Evolutionary conservation across 768 basidiomycete genomes (phyloP).

Genomic region (Mycena capillaripes): DNA sequence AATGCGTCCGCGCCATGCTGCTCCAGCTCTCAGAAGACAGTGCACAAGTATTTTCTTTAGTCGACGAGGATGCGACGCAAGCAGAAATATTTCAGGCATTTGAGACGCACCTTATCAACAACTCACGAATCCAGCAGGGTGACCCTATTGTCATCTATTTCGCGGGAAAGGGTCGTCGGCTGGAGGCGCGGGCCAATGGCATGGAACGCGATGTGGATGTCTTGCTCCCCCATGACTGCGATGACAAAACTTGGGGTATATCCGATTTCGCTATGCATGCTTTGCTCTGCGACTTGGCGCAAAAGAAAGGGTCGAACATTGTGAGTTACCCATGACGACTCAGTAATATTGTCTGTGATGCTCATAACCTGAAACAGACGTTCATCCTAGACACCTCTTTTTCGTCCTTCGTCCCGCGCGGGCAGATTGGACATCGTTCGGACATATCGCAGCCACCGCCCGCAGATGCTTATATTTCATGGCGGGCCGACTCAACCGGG

Average conservation of each 20-base stretch:
- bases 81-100: background rate
- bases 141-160: slow-evolving; percentile 12
- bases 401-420: background rate
- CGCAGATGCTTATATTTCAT: background rate
- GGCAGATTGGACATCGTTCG: background rate
- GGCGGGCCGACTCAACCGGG: background rate
- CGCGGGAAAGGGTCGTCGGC: background rate
- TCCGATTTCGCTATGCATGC: background rate
- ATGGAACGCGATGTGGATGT: background rate
- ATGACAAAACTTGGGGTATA: background rate
- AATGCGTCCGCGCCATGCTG: background rate
- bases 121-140: background rate
- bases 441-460: background rate
- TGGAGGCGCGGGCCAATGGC: background rate
- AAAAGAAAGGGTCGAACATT: background rate
- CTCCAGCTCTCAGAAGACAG: background rate
- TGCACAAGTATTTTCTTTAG: background rate
- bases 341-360: too few relatives aligned
- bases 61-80: background rate
- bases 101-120: background rate
- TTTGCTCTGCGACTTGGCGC: slow-evolving; percentile 3
- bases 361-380: background rate
- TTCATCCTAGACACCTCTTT: slow-evolving; percentile 12
- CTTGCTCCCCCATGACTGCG: background rate
- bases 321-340: background rate